These are phyloP conservation scores for Fomitopsis pinicola DNA, from an alignment of 1,284 basidiomycete species.

Conservation along the genomic window DNA sequence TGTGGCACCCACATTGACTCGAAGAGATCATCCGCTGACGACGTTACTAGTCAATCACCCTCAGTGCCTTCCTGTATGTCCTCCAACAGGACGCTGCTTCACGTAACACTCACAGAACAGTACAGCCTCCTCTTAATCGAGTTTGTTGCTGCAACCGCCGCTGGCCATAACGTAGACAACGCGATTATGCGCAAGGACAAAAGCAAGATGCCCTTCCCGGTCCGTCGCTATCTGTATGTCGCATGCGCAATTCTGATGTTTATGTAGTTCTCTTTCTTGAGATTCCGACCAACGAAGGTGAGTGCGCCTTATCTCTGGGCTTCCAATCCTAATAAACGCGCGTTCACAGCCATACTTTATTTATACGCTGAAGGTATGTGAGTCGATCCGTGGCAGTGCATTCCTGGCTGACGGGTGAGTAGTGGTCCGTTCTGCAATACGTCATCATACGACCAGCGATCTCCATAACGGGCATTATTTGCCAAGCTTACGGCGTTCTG, in stretches of 20 bases:
- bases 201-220: conserved; percentile 66
- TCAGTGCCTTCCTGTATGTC: conserved; percentile 75
- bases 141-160: conserved; percentile 70
- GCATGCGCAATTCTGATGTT: background rate
- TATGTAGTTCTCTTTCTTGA: conserved; percentile 63
- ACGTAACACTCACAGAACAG: too few relatives aligned
- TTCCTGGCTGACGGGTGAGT: background rate
- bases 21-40: background rate
- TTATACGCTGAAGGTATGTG: conserved; percentile 72
- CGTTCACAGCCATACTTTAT: conserved; percentile 71
- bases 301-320: background rate
- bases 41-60: conserved; percentile 55
- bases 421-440: conserved; percentile 85
- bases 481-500: conserved; percentile 60
- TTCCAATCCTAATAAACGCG: background rate
- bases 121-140: conserved; percentile 78
- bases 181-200: conserved; percentile 83
- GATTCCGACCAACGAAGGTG: conserved; percentile 79
- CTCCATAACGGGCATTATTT: conserved; percentile 76
- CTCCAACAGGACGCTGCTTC: too few relatives aligned
- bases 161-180: conserved; percentile 54
- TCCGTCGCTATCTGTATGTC: conserved; percentile 28
- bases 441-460: conserved; percentile 66
- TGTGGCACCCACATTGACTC: conserved; percentile 4
- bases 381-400: background rate